Evolutionary conservation across 345 rosid genomes (phyloP).

Genomic region (Mangifera indica): DNA sequence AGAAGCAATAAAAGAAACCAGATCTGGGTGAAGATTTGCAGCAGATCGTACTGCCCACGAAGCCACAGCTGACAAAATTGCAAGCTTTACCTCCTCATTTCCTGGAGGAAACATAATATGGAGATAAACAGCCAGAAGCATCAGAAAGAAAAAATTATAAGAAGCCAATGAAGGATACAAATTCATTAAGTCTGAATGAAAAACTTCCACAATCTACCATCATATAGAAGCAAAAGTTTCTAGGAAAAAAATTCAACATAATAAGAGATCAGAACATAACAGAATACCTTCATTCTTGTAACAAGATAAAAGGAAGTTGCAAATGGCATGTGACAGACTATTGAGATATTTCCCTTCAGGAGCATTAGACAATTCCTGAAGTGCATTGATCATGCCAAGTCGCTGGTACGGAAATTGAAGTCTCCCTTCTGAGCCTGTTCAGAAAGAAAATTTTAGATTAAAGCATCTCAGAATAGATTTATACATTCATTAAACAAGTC

Average conservation of each 20-base stretch:
- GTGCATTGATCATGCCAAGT: constrained; percentile 76
- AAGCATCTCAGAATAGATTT: constrained; percentile 14
- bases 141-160: neutral
- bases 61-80: constrained; percentile 64
- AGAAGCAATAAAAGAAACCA: constrained; percentile 65
- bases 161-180: constrained; percentile 8
- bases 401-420: constrained; percentile 87
- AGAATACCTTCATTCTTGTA: constrained; percentile 82
- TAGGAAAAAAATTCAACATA: constrained; percentile 16
- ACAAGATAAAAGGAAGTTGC: constrained; percentile 65
- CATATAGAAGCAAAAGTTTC: constrained; percentile 4
- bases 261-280: constrained; percentile 7
- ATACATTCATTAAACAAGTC: neutral
- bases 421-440: constrained; percentile 91
- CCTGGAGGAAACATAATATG: constrained; percentile 39
- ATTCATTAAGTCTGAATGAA: neutral
- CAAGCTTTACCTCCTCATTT: constrained; percentile 89
- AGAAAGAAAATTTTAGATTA: constrained; percentile 23
- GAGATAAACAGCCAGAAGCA: neutral
- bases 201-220: constrained; percentile 7
- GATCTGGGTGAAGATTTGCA: constrained; percentile 61
- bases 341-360: constrained; percentile 83
- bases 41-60: constrained; percentile 74
- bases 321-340: constrained; percentile 48
- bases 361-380: constrained; percentile 77